These are phyloP conservation scores for Xylariaceae sp. DNA, from an alignment of 2,329 filamentous ascomycete species.

Conservation along the genomic window DNA sequence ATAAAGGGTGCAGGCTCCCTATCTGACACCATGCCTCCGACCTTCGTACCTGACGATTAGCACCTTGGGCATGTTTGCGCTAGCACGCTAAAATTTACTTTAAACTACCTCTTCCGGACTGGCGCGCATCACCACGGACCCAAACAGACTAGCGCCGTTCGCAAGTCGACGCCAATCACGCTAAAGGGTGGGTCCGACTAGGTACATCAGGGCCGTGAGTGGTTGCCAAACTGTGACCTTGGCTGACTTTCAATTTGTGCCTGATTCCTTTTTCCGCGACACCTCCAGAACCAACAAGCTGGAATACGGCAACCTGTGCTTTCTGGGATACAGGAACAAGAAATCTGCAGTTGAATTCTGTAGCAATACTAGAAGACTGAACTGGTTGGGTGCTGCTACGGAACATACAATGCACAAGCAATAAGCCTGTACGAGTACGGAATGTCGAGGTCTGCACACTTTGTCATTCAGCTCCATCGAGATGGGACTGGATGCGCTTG, in stretches of 20 bases:
- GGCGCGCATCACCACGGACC: background rate
- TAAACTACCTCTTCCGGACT: background rate
- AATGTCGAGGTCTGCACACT: too few species aligned
- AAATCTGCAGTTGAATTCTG: too few species aligned
- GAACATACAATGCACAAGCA: too few species aligned
- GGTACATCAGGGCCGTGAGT: background rate
- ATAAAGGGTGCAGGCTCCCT: too few species aligned
- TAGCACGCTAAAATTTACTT: background rate
- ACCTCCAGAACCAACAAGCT: background rate
- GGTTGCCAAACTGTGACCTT: background rate
- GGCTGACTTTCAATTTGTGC: background rate
- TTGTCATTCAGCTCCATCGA: too few species aligned
- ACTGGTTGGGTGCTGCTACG: too few species aligned
- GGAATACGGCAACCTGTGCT: background rate
- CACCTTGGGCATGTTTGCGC: background rate
- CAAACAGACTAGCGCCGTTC: background rate
- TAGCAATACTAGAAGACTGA: too few species aligned
- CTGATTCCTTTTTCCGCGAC: background rate
- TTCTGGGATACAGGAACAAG: background rate
- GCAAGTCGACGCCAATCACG: background rate
- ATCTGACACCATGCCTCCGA: too few species aligned
- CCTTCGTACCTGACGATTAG: too few species aligned
- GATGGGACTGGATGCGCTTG: too few species aligned
- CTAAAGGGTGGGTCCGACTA: background rate
- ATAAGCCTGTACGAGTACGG: too few species aligned